These are phyloP conservation scores for Passiflora organensis DNA, from an alignment of 345 rosid species.

Conservation along the genomic window DNA sequence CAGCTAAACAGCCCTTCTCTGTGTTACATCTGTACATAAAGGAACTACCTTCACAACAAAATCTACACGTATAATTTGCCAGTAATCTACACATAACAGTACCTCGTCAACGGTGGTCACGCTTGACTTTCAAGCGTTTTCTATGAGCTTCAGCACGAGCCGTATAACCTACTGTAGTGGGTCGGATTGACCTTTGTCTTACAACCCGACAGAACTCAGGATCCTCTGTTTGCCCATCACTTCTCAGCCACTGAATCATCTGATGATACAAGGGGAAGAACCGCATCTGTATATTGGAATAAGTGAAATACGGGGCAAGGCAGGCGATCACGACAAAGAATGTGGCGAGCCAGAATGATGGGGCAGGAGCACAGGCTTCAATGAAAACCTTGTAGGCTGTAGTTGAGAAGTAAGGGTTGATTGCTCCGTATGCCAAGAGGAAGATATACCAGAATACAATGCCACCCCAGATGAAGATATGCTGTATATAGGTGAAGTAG, in stretches of 20 bases:
- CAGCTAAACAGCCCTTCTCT: neutral
- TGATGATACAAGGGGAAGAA: constrained; percentile 85
- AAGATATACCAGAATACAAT: constrained; percentile 70
- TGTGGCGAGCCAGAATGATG: constrained; percentile 65
- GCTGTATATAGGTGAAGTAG: constrained; percentile 87
- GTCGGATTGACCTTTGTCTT: constrained; percentile 71
- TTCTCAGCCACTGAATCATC: constrained; percentile 84
- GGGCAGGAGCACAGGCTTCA: constrained; percentile 82
- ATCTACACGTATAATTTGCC: neutral
- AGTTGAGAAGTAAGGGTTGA: constrained; percentile 62
- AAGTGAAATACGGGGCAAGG: constrained; percentile 64
- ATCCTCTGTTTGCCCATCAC: constrained; percentile 70
- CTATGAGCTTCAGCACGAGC: constrained; percentile 57
- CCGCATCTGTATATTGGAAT: constrained; percentile 63
- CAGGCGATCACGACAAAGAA: constrained; percentile 51
- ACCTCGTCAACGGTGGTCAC: neutral
- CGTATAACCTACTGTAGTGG: constrained; percentile 73
- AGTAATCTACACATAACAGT: constrained; percentile 2
- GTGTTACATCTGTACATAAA: constrained; percentile 16
- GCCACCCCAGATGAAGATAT: constrained; percentile 90
- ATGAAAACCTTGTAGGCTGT: constrained; percentile 80
- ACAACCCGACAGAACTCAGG: constrained; percentile 77
- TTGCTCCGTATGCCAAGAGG: constrained; percentile 81
- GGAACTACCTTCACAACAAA: neutral
- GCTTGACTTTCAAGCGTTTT: constrained; percentile 8